These are phyloP conservation scores for Pleurostoma richardsiae DNA, from an alignment of 2,329 filamentous ascomycete genomes.

Conservation along the genomic window DNA sequence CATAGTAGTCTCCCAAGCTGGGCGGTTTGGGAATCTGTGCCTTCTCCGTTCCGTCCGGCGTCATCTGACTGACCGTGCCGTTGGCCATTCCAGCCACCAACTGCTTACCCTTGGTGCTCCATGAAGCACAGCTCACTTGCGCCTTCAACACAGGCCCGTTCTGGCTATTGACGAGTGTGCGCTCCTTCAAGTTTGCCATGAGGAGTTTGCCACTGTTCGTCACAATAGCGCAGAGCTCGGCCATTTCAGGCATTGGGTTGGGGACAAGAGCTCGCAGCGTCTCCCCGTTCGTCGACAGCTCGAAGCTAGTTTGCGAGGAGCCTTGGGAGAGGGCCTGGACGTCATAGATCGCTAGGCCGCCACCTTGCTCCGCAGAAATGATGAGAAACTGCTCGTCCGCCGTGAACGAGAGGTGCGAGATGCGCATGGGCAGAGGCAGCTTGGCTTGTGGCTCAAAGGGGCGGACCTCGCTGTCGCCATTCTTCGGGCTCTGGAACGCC, in stretches of 20 bases:
- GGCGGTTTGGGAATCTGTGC: constrained; percentile 75
- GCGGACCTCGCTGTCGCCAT: constrained; percentile 60
- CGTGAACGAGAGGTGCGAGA: constrained; percentile 88
- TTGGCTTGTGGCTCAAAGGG: constrained; percentile 69
- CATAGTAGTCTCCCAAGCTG: constrained; percentile 59
- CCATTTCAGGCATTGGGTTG: constrained; percentile 71
- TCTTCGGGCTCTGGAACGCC: constrained; percentile 59
- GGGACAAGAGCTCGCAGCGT: constrained; percentile 70
- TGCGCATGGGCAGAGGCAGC: constrained; percentile 66
- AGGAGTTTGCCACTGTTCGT: constrained; percentile 76
- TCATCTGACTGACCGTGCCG: constrained; percentile 78
- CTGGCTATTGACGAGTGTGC: constrained; percentile 48
- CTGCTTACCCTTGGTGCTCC: constrained; percentile 93
- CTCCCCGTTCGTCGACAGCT: constrained; percentile 71
- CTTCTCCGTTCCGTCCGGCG: constrained; percentile 71
- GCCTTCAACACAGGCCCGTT: constrained; percentile 63
- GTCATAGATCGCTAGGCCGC: constrained; percentile 80
- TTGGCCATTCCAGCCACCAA: constrained; percentile 80
- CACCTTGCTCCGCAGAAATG: constrained; percentile 73
- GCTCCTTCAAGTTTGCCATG: constrained; percentile 73
- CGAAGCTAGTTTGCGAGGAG: constrained; percentile 63
- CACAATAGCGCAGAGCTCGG: constrained; percentile 74
- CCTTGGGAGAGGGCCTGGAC: constrained; percentile 63
- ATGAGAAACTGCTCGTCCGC: constrained; percentile 83
- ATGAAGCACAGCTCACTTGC: constrained; percentile 78